Base-by-base conservation (phyloP, 139 green algal genomes). In the Chlorella ohadii region DNA sequence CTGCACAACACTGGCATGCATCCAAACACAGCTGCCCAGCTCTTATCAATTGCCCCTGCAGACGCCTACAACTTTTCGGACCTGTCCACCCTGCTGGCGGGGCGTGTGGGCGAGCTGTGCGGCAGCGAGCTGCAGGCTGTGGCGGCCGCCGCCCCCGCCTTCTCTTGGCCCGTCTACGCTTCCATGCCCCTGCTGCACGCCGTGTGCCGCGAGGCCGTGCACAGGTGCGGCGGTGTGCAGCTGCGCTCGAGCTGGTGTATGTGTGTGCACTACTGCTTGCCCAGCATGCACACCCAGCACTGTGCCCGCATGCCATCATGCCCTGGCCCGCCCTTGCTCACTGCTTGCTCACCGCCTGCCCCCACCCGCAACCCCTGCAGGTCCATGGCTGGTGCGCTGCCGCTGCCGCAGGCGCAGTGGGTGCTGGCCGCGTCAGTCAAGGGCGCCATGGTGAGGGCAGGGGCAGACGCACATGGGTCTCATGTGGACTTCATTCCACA, bases 161-260 rank as follows among this genome's bases (percentile, higher is more conserved):
- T 82, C 38, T 39, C 28, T 9, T 82, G 76, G 76, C 76, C 76
- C 25, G 59, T 71, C 3, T 82, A 82, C 76, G 22, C 57, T 25
- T 44, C 25, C 75, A 59, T 81, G 34, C 75, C 75, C 19, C 75
- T 81, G 75, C 75, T 81, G 75, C 75, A 71, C 34, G 75, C 75
- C 34, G 57, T 81, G 17, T 59, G 56, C 56, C 75, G 75, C 34
- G 34, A 71, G 57, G 75, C 75, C 7, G 28, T 78, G 72, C 72
- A 64, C 41, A 36, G 70, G 38, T 77, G 68, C 27, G 6, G 31
- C 36, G 68, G 33, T 59, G 36, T 65, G n/a, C 31, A 51, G 9
- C 73, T 19, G 44, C 9, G 44, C n/a, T n/a, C 44, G 9, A 51
- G 44, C 7, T 51, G 44, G 44, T 9, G 44, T 9, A 16, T 51